Evolutionary conservation across 352 stramenopile genomes (phyloP), one percentile per base, ranked within the genome.

Genomic region (Thalassiosira hispida): DNA sequence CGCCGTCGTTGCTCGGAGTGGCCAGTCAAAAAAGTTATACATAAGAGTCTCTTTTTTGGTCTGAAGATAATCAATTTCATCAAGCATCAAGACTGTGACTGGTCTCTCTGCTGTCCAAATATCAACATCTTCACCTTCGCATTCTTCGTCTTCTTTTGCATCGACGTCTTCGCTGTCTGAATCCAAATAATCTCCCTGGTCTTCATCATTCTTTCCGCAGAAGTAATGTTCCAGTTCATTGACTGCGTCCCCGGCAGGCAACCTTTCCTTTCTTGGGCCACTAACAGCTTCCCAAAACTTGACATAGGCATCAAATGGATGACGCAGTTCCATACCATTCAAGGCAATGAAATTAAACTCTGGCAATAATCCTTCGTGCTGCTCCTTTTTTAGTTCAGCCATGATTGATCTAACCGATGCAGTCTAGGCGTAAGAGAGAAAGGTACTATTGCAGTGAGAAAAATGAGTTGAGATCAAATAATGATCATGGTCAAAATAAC

Each of bases 21-120:
- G 93, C 93, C 93, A 96, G 71, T 96, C 90, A 77, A 96, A 96
- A 14, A 96, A 89, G 60, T 95, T 95, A 79, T 96, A 96, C 0
- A 96, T 55, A 8, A 96, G 83, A 40, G 88, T 93, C 67, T 96
- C 81, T 52, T 95, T 91, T 7, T 88, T 81, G 4, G 92, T 96
- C 0, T 95, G 83, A 57, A 96, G 76, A 56, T 93, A 95, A 73
- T 96, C 93, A 47, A 96, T 92, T 79, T 96, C 93, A 81, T 96
- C 93, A 1, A 96, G 62, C 40, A 96, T 70, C 4, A 96, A 46
- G 8, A 96, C 84, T 35, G 81, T 92, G 1, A 87, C 71, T 12
- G 69, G 74, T 29, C 53, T 60, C 14, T 73, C 75, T 1, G 68
- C n/a, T n/a, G n/a, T n/a, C n/a, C n/a, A 49, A 46, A 65, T 29